A percentile compares a stretch with the other conserved stretches of the same genome.
phyloP scores from a whole-genome alignment of 2,329 filamentous ascomycete genomes.

The Emericellopsis atlantica region DNA sequence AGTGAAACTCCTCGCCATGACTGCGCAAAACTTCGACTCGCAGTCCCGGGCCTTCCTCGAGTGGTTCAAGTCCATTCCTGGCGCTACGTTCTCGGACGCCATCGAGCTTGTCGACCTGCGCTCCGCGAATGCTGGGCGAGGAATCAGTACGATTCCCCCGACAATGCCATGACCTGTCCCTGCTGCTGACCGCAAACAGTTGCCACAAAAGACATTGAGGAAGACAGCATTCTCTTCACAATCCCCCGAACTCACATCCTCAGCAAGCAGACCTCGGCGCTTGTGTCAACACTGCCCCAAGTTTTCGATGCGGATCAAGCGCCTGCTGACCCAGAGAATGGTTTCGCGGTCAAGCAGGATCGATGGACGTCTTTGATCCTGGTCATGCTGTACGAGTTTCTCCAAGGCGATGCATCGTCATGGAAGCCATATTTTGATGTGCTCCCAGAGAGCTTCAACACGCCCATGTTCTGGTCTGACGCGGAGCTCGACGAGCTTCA shows the following conservation, averaged over 20 bases:
- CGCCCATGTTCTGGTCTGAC: slow-evolving; percentile 78
- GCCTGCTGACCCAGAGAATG: slow-evolving; percentile 15
- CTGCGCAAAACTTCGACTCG: slow-evolving; percentile 21
- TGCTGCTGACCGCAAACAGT: slow-evolving; percentile 33
- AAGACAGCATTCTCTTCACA: slow-evolving; percentile 69
- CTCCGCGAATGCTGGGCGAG: slow-evolving; percentile 35
- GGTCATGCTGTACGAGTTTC: slow-evolving; percentile 65
- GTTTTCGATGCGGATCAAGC: slow-evolving; percentile 30
- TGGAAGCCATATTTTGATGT: slow-evolving; percentile 74
- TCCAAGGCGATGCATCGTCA: slow-evolving; percentile 43
- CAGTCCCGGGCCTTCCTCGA: slow-evolving; percentile 32
- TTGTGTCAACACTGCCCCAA: slow-evolving; percentile 43
- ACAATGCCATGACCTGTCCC: background rate
- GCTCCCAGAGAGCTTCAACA: slow-evolving; percentile 62
- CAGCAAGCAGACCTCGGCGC: slow-evolving; percentile 57
- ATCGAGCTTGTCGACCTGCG: slow-evolving; percentile 41
- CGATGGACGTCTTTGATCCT: slow-evolving; percentile 55
- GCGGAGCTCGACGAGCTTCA: slow-evolving; percentile 61
- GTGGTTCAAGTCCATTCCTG: slow-evolving; percentile 41
- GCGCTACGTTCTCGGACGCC: slow-evolving; percentile 37
- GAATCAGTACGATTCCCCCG: slow-evolving; percentile 30
- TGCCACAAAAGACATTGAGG: slow-evolving; percentile 53
- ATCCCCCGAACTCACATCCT: slow-evolving; percentile 64
- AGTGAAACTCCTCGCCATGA: background rate
- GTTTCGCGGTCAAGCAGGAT: slow-evolving; percentile 26